Percentiles rank a stretch among this genome's conserved stretches.
Evolutionary conservation across 306 rosid species (phyloP).

Genomic region (Dryas alaskensis): DNA sequence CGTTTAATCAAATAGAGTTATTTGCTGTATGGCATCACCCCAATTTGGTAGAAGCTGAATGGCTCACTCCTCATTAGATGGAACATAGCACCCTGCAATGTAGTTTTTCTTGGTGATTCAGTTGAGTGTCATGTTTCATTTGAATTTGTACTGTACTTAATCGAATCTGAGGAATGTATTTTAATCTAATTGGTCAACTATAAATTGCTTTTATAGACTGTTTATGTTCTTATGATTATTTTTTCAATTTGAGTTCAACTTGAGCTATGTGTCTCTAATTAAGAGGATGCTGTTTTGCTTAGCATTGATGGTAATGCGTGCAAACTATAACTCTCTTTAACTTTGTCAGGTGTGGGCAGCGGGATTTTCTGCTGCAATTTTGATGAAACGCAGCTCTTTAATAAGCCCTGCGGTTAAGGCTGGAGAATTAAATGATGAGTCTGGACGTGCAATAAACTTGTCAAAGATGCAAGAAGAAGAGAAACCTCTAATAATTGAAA

Average conservation of each 20-base stretch:
- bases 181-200: not conserved
- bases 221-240: not conserved
- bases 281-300: not conserved
- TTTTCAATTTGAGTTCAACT: not conserved
- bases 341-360: slow-evolving; percentile 85
- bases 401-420: slow-evolving; percentile 26
- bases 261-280: not conserved
- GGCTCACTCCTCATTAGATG: not conserved
- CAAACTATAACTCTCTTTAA: not conserved
- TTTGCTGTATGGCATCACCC: not conserved
- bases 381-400: slow-evolving; percentile 60
- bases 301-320: not conserved
- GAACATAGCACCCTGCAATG: not conserved
- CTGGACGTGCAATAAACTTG: slow-evolving; percentile 31
- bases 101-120: not conserved
- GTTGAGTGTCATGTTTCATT: not conserved
- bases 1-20: not conserved
- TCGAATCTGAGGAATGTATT: not conserved
- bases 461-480: slow-evolving; percentile 41
- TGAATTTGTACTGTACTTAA: not conserved
- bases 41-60: not conserved
- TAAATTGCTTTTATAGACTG: not conserved
- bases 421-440: slow-evolving; percentile 25
- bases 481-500: slow-evolving; percentile 47
- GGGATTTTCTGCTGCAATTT: slow-evolving; percentile 75